Percentiles rank a stretch among this genome's conserved stretches.
Conservation (phyloP, 192 early-diverging fungal species). For the Backusella tuberculispora region DNA sequence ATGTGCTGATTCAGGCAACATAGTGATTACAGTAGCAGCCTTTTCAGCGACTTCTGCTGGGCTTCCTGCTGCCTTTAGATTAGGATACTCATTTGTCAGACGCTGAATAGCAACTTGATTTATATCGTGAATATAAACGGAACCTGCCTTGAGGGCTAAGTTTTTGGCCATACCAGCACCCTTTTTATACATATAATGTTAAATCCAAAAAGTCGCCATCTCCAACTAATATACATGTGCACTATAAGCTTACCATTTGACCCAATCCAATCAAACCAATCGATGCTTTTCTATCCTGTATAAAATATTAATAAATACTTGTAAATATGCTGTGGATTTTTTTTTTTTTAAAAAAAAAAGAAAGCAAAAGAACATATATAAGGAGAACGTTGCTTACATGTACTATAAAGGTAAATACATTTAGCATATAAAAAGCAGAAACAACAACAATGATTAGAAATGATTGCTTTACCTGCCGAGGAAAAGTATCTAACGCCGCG, state of each 20-base stretch:
- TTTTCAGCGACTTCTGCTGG: slow-evolving; percentile 74
- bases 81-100: slow-evolving; percentile 55
- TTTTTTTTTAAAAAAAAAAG: background rate
- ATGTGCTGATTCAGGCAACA: slow-evolving; percentile 85
- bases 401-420: background rate
- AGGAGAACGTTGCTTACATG: background rate
- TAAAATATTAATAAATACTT: background rate
- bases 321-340: background rate
- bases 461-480: background rate
- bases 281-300: slow-evolving; percentile 18
- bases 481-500: background rate
- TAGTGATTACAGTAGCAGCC: slow-evolving; percentile 83
- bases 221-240: background rate
- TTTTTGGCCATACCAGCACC: slow-evolving; percentile 94
- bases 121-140: slow-evolving; percentile 77
- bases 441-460: background rate
- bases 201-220: background rate
- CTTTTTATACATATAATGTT: slow-evolving; percentile 32
- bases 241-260: slow-evolving; percentile 63
- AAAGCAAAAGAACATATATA: background rate
- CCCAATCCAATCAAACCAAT: slow-evolving; percentile 94
- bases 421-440: background rate
- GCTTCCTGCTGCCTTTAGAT: slow-evolving; percentile 59
- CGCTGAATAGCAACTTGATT: slow-evolving; percentile 55
- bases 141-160: slow-evolving; percentile 60